phyloP scores from a whole-genome alignment of 257 asterid genomes.

The Solanum bukasovii region DNA sequence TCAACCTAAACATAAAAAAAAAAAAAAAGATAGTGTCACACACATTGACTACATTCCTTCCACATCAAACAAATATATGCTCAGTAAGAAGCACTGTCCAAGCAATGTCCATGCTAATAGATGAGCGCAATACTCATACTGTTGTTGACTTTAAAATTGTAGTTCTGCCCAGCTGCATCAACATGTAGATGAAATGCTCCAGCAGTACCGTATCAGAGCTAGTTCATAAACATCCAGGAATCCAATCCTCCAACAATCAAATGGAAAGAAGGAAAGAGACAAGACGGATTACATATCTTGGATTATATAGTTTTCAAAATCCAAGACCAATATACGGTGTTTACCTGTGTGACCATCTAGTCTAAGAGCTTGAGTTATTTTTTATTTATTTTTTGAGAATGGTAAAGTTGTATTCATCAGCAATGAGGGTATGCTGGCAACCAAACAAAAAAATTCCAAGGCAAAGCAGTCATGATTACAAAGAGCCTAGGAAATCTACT shows the following conservation, averaged over 20 bases:
- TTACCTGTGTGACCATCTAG: neutral
- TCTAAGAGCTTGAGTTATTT: neutral
- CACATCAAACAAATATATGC: neutral
- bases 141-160: neutral
- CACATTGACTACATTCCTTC: neutral
- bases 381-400: no score
- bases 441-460: no score
- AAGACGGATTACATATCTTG: neutral
- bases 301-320: neutral
- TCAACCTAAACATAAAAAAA: conserved; percentile 54
- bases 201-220: neutral
- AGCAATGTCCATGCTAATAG: neutral
- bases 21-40: neutral
- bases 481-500: no score
- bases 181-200: neutral
- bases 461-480: no score
- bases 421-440: no score
- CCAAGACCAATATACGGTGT: neutral
- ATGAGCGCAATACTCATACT: neutral
- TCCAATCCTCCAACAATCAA: neutral
- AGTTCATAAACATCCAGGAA: neutral
- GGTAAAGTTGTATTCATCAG: no score
- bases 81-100: neutral
- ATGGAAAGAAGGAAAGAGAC: neutral
- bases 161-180: neutral